Conservation (phyloP, 2,329 filamentous ascomycete species). For the Colletotrichum sp. region DNA sequence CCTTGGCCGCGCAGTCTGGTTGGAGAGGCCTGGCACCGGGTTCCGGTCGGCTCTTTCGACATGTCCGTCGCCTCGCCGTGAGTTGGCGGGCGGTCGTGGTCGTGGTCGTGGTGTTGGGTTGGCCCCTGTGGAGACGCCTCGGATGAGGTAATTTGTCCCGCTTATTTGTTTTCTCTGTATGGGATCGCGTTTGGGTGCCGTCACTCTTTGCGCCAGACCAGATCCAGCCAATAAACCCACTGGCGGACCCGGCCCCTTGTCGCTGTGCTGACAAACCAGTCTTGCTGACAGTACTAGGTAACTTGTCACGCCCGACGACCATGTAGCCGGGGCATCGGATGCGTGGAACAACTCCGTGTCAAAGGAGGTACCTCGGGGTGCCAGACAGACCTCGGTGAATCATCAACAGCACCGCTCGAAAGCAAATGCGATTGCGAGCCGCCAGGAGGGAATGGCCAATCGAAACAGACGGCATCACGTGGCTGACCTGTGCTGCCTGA, state of each 20-base stretch:
- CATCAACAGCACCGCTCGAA: background rate
- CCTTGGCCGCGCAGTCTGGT: background rate
- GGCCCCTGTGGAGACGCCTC: background rate
- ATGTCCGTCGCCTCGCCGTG: slow-evolving; percentile 3
- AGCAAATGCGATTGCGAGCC: background rate
- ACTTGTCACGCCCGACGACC: background rate
- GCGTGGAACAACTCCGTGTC: background rate
- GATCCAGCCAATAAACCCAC: background rate
- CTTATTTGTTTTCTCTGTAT: background rate
- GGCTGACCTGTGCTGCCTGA: background rate
- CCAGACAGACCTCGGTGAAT: background rate
- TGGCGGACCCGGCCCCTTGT: background rate
- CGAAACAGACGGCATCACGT: background rate
- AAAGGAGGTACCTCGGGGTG: background rate
- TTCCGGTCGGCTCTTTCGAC: background rate
- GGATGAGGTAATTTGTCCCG: slow-evolving; percentile 13
- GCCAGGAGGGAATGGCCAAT: background rate
- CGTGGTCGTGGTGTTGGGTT: background rate
- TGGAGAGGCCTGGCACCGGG: background rate
- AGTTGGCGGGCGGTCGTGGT: background rate
- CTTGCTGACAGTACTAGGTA: background rate
- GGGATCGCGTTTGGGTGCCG: background rate
- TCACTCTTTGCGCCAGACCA: background rate
- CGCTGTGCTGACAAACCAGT: slow-evolving; percentile 12
- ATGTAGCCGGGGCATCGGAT: background rate